Conservation (phyloP, 306 rosid genomes). For the Fragaria nilgerrensis region DNA sequence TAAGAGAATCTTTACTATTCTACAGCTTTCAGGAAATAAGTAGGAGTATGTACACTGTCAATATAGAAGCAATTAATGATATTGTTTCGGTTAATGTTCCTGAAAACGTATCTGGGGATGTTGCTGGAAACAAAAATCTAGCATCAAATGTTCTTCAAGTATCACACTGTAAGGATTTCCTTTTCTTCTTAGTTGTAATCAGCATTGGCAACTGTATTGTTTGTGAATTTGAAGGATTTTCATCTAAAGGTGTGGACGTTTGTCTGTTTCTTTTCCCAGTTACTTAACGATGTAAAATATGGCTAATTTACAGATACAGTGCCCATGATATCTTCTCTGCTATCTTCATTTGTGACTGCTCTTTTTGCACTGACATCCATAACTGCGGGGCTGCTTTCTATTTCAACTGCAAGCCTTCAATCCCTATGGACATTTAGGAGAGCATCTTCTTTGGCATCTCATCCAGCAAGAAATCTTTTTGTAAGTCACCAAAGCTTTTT, state of each 20-base stretch:
- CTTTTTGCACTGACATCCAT: conserved; percentile 60
- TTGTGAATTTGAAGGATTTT: not conserved
- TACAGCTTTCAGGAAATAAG: conserved; percentile 56
- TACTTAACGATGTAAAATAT: not conserved
- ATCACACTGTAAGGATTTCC: conserved; percentile 74
- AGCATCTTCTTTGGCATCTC: conserved; percentile 54
- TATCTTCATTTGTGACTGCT: conserved; percentile 60
- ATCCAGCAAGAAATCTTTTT: conserved; percentile 81
- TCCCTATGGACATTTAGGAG: conserved; percentile 43
- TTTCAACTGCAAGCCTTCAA: conserved; percentile 84
- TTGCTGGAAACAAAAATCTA: conserved; percentile 82
- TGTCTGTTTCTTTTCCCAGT: not conserved
- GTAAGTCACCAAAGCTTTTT: conserved; percentile 41
- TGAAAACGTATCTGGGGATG: conserved; percentile 64
- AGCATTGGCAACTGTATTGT: not conserved
- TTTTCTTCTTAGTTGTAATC: conserved; percentile 9
- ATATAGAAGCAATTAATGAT: conserved; percentile 53
- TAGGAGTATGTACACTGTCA: conserved; percentile 49
- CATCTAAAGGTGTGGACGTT: not conserved
- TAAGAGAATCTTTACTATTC: conserved; percentile 24
- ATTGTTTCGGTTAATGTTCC: conserved; percentile 60
- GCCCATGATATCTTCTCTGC: conserved; percentile 50
- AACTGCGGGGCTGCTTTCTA: conserved; percentile 66
- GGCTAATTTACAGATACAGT: conserved; percentile 58
- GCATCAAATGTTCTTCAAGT: conserved; percentile 87